Base-by-base conservation (phyloP, 78 protist genomes). In the Dictyostelium citrinum region DNA sequence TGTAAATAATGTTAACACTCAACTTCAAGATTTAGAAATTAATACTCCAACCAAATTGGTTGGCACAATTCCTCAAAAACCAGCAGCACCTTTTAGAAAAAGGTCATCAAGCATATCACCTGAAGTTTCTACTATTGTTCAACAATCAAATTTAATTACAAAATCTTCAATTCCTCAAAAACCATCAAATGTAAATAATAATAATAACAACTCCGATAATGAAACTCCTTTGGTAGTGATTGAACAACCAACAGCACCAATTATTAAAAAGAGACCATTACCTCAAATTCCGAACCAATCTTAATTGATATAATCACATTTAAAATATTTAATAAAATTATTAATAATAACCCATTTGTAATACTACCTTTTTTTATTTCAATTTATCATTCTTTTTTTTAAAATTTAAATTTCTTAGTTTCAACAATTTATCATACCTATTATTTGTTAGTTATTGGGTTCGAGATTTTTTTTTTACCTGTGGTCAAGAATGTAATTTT, bases 61-160 rank as follows among this genome's bases (percentile, higher is more conserved):
- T 10, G 60, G 60, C 0, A 60, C 33, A 55, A 31, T 51, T 17
- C 77, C 37, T 31, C 81, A 75, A 37, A 81, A 39, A 61, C 70
- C 41, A 61, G 67, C 84, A 58, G 84, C 75, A 33, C 75, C 81
- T n/a, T 75, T 75, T 75, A 75, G 81, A 75, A 75, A 75, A 41
- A 75, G 81, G 41, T 75, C 81, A 41, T 20, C 81, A 3, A 70
- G n/a, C 1, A 70, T 45, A 0, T 31, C 45, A 12, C 4, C 77
- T 14, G 51, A 78, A 14, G n/a, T 33, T 55, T 29, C 58, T 5
- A 5, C 35, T 68, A 45, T 45, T 24, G 29, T 9, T 35, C 37
- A 43, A n/a, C 43, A 11, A 33, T 20, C 43, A 14, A 27, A 24
- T 11, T 27, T 64, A 31, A 33, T 70, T 16, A 70, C 43, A 10